Base-by-base conservation (phyloP, 2,329 filamentous ascomycete species). In the Laburnicola sp. region DNA sequence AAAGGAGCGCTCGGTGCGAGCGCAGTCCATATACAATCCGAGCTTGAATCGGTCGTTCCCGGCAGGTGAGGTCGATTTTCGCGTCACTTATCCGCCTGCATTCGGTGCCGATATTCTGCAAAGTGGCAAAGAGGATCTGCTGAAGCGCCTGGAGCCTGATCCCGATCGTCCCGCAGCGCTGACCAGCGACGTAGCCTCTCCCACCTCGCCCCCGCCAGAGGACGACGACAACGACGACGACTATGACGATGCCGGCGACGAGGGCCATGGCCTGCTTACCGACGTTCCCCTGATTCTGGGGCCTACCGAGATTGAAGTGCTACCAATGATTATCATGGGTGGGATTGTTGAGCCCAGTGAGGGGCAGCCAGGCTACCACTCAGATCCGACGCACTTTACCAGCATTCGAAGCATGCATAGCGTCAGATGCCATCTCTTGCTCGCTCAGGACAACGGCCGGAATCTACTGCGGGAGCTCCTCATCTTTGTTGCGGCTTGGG, bases 401-500 rank as follows among this genome's bases (percentile, higher is more conserved):
- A 81, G 80, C 7, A 75, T 80, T 3, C 76, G 91, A 67, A 96
- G 93, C 66, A 86, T 96, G 74, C 91, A 97, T 72, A 90, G 91
- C 55, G 90, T 93, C 1, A 81, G 93, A 22, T 97, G 92, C 65
- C 89, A 95, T 66, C 88, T 97, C 66, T 83, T 97, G 43, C 78
- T 97, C 36, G 91, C 91, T 0, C 84, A 96, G 53, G 91, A 96
- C 66, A 95, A 91, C 56, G 93, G 93, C 2, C 86, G 92, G 60
- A 96, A 95, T 66, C 78, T 97, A 3, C 79, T 97, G 1, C 82
- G 93, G 49, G 93, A 97, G 71, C 83, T 97, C 65, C 80, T 97
- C 37, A 95, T 97, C 51, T 97, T 97, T 70, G 96, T 97, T 56
- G 93, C 93, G 4, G 92, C 96, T 6, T 97, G 93, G 93, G 93